phyloP scores from a whole-genome alignment of 2,329 filamentous ascomycete species.

The Colletotrichum horii region DNA sequence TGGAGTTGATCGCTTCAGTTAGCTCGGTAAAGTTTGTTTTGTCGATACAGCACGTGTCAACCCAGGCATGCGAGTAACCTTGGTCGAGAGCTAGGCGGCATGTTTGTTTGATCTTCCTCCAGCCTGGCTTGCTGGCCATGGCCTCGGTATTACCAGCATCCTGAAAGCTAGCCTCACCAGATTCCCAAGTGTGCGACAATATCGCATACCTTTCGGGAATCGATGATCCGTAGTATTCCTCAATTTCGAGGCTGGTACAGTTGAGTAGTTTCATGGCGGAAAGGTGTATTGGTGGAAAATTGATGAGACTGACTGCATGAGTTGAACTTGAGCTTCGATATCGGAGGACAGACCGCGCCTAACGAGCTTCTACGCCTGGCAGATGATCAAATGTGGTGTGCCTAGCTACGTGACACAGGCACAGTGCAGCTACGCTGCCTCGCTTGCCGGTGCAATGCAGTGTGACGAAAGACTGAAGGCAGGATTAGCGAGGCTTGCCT shows the following conservation, averaged over 20 bases:
- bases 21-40: background rate
- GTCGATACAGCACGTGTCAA: background rate
- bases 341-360: too few relatives aligned
- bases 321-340: too few relatives aligned
- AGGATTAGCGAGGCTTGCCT: background rate
- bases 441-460: background rate
- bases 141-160: background rate
- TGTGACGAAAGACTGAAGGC: background rate
- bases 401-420: background rate
- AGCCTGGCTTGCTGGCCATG: background rate
- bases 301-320: background rate
- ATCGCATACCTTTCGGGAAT: background rate
- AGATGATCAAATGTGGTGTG: background rate
- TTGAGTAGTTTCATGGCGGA: background rate
- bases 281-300: rapidly evolving
- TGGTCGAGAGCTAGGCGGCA: background rate
- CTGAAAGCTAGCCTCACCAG: background rate
- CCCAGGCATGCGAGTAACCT: background rate
- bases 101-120: background rate
- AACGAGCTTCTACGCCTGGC: too few relatives aligned
- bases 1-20: background rate
- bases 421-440: background rate
- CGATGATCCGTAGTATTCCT: background rate
- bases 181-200: background rate
- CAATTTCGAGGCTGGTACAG: background rate